Evolutionary conservation across 768 basidiomycete species (phyloP).

Genomic region (Kwoniella botswanensis): DNA sequence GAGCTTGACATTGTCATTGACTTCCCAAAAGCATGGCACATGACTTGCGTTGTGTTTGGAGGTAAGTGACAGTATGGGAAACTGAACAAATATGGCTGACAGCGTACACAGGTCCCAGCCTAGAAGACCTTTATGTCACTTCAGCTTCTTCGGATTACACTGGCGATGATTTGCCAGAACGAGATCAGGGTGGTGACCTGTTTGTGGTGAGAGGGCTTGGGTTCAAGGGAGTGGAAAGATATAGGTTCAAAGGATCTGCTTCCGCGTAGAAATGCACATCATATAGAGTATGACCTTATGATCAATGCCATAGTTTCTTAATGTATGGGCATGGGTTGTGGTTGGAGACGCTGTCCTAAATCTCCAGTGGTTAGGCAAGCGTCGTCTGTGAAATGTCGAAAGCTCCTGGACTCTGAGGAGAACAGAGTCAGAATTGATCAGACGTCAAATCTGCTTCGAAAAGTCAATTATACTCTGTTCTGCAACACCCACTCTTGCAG

Average conservation of each 20-base stretch:
- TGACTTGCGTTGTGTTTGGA: conserved; percentile 37
- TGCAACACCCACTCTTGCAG: no score
- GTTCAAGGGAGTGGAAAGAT: conserved; percentile 8
- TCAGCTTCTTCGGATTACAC: conserved; percentile 17
- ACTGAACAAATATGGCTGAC: not conserved
- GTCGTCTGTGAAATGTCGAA: no score
- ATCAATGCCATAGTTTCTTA: no score
- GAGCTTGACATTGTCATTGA: conserved; percentile 32
- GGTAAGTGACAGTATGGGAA: not conserved
- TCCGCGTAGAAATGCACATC: no score
- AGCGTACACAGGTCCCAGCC: not conserved
- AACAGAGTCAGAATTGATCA: no score
- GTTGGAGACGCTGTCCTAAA: no score
- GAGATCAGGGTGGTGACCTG: conserved; percentile 8
- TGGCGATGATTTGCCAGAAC: conserved; percentile 11
- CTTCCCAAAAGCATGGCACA: conserved; percentile 37
- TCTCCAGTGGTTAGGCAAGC: no score
- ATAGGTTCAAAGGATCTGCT: conserved; percentile 6
- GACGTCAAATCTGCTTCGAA: no score
- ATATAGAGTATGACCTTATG: no score
- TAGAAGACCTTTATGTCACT: conserved; percentile 20
- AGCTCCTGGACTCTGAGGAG: no score
- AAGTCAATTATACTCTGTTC: no score
- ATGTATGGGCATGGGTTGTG: no score
- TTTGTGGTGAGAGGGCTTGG: conserved; percentile 6